A percentile compares a stretch with the other conserved stretches of the same genome.
phyloP scores from a whole-genome alignment of 768 basidiomycete genomes.

The Suillus decipiens region DNA sequence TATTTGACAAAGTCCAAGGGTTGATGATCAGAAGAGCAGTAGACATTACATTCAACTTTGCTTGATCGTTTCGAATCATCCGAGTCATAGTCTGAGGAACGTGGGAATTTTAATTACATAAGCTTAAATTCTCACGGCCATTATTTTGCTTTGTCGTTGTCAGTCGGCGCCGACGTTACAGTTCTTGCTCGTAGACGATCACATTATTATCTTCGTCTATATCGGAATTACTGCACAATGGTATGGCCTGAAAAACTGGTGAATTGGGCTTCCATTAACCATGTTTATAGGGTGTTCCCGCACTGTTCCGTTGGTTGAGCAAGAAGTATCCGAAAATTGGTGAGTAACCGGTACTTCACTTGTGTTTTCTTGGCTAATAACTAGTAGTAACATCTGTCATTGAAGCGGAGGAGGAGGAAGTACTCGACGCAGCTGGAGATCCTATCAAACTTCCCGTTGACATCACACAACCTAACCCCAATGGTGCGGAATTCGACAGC shows the following conservation, averaged over 20 bases:
- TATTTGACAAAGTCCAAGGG: neutral
- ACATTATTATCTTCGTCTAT: neutral
- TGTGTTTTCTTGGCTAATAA: conserved; percentile 3
- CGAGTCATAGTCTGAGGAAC: conserved; percentile 14
- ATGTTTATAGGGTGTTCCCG: conserved; percentile 83
- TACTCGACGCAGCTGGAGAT: conserved; percentile 67
- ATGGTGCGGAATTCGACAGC: conserved; percentile 93
- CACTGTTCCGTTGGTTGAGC: conserved; percentile 97
- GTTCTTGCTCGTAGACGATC: conserved; percentile 1
- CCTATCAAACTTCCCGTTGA: conserved; percentile 75
- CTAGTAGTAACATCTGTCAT: conserved; percentile 68
- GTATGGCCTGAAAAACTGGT: neutral
- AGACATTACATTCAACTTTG: conserved; percentile 1
- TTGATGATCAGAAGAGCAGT: neutral
- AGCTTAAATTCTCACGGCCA: neutral
- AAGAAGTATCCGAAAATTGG: conserved; percentile 99
- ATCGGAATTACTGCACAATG: conserved; percentile 4
- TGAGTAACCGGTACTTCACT: conserved; percentile 36
- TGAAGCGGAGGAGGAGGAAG: conserved; percentile 80
- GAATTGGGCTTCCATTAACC: neutral
- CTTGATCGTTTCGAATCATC: neutral
- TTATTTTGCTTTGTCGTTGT: neutral
- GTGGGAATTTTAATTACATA: conserved; percentile 10
- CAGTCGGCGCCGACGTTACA: neutral
- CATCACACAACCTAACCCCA: conserved; percentile 85